Base-by-base conservation (phyloP, 2,329 filamentous ascomycete species). In the Juglanconis oblonga region DNA sequence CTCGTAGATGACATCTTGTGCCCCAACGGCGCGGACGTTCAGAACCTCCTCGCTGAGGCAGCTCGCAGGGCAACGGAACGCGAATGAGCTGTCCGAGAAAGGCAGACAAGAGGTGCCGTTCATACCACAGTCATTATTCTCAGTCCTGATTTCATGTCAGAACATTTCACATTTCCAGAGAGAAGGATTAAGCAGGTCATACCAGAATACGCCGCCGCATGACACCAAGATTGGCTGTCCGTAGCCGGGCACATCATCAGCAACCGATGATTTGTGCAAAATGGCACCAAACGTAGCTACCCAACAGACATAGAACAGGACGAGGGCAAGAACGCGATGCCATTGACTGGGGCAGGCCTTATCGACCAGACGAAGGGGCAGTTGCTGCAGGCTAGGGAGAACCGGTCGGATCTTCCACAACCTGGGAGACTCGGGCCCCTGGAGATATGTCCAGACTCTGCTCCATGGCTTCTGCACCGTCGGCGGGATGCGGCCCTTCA, bases 221-320 rank as follows among this genome's bases (percentile, higher is more conserved):
- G 54, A 42, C 6, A 59, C 7, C 8, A 49, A 11, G 11, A 59
- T 45, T 13, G 60, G 60, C 14, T 55, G 24, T 17, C 60, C 60
- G 14, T 62, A 58, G 3, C 60, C 60, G 24, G 52, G 55, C 13
- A 62, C 36, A 17, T 54, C 57, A 14, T 56, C 60, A 35, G 51
- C 60, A 3, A 55, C 52, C 1, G 60, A 48, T 6, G 60, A 62
- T 35, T 62, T 32, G 44, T 53, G 60, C 36, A 62, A 44, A 14
- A 62, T 52, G 3, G 60, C 60, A 4, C 33, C 60, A 29, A 62
- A 62, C 1, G 60, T 62, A 8, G 52, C 57, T 14, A 62, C 51
- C 60, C 60, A 62, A 35, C 60, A 62, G 52, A 62, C 24, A 29
- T 59, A 62, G 45, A 62, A 62, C n/a, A 62, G 24, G 11, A 59